phyloP scores from a whole-genome alignment of 2,329 filamentous ascomycete genomes.

The Penicillium brasilianum region DNA sequence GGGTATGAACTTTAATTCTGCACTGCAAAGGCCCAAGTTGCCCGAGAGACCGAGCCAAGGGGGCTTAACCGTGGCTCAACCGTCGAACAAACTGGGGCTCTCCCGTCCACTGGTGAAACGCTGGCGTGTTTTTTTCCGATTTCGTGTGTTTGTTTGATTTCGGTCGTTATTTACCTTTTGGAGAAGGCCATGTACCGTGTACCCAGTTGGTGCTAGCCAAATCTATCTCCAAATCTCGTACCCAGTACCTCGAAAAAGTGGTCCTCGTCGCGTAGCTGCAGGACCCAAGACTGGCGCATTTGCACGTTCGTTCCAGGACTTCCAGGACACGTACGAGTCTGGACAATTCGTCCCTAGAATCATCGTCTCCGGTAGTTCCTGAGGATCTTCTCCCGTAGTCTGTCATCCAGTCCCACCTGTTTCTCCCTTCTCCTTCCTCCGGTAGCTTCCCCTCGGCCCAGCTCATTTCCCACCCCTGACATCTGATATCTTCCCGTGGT shows the following conservation, averaged over 20 bases:
- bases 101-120: slow-evolving; percentile 28
- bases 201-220: not conserved
- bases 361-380: not conserved
- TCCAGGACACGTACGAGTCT: not conserved
- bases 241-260: not conserved
- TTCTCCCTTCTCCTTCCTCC: not conserved
- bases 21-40: slow-evolving; percentile 3
- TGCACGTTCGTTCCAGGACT: slow-evolving; percentile 2
- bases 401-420: slow-evolving; percentile 2
- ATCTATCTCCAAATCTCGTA: not conserved
- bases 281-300: not conserved
- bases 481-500: slow-evolving; percentile 18
- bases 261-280: not conserved
- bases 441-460: slow-evolving; percentile 11
- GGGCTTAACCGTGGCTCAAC: slow-evolving; percentile 11
- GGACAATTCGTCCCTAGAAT: slow-evolving; percentile 6
- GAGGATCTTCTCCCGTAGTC: not conserved
- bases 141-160: slow-evolving; percentile 22
- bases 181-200: not conserved
- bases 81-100: slow-evolving; percentile 12
- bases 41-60: slow-evolving; percentile 5
- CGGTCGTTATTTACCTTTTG: not conserved
- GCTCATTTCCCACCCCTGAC: slow-evolving; percentile 14
- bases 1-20: not conserved
- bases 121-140: slow-evolving; percentile 30